Conservation (phyloP, 2,329 filamentous ascomycete species). For the Fusarium lyarnte region DNA sequence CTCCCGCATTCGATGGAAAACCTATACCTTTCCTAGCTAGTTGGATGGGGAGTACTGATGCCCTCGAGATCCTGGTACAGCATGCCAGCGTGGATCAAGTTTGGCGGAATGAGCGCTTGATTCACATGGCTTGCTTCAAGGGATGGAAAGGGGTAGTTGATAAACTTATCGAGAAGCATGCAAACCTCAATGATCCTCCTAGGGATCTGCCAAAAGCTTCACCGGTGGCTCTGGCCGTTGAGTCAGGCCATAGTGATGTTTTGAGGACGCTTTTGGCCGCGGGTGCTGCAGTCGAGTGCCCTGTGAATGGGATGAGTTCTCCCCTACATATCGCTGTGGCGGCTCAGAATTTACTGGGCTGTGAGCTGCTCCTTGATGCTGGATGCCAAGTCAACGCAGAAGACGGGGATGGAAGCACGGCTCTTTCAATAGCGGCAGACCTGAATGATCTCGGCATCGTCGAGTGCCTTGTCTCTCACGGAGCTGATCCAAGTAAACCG, state of each 20-base stretch:
- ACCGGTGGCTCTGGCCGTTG: constrained; percentile 24
- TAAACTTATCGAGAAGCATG: constrained; percentile 21
- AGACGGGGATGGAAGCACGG: not conserved
- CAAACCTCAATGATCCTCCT: constrained; percentile 26
- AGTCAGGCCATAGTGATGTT: constrained; percentile 7
- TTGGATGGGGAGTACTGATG: constrained; percentile 7
- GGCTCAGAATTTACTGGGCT: constrained; percentile 11
- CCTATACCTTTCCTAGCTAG: constrained; percentile 24
- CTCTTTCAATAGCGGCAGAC: constrained; percentile 23
- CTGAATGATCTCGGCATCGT: constrained; percentile 3
- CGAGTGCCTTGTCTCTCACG: constrained; percentile 15
- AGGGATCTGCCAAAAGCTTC: constrained; percentile 18
- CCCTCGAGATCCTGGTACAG: constrained; percentile 19
- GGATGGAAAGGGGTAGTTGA: constrained; percentile 23
- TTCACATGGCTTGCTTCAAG: constrained; percentile 26
- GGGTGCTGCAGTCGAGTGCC: constrained; percentile 22
- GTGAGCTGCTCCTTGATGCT: constrained; percentile 13
- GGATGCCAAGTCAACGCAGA: constrained; percentile 24
- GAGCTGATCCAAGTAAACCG: constrained; percentile 25
- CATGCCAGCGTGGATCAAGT: constrained; percentile 23
- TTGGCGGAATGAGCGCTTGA: constrained; percentile 16
- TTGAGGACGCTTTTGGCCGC: constrained; percentile 18
- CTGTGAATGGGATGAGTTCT: not conserved
- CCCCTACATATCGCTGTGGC: constrained; percentile 25
- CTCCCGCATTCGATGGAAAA: constrained; percentile 12